Evolutionary conservation across 495 filamentous ascomycete genomes (phyloP), one percentile per base, ranked within the genome.

Genomic region (Aspergillus homomorphus): DNA sequence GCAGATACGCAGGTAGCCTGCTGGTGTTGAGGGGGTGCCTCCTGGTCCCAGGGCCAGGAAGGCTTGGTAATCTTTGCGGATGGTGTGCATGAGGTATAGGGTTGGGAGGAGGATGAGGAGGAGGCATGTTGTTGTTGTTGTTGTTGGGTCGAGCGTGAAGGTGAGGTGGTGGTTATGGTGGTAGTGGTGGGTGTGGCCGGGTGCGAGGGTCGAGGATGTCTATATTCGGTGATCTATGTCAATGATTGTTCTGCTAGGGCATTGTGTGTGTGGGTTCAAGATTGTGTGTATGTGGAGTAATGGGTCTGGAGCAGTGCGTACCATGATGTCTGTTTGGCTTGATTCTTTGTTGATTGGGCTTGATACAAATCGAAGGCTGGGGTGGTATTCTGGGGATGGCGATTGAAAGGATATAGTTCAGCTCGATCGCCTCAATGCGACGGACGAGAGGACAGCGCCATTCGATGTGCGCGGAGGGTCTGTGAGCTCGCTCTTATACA

Each of bases 31-130:
- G 0, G 90, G 90, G 0, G 88, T 92, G 46, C 90, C 90, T 20
- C 90, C 90, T 12, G 90, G 89, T 0, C 90, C 90, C 18, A 95
- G 84, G 30, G 82, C 80, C 57, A 92, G 69, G 73, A 91, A 95
- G 63, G 84, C 84, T 43, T 79, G 73, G 74, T 91, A 95, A 78
- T 93, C 90, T 67, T 84, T 85, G 64, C 84, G 82, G 58, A 89
- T 77, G 54, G 83, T 76, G 48, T 84, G 82, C 45, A 78, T 62
- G 57, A 81, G 60, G 53, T 82, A 81, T 23, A 82, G 59, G 15
- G 78, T 54, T 41, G 78, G 68, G 46, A 86, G 73, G 50, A 82
- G 62, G 22, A 79, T 38, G 38, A 66, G 23, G 21, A 54, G n/a
- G 56, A 63, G 52, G 55, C 59, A 33, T 30, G 19, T 21, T 38